These are phyloP conservation scores for Russula griseocarnosa DNA, from an alignment of 768 basidiomycete genomes.

Conservation along the genomic window DNA sequence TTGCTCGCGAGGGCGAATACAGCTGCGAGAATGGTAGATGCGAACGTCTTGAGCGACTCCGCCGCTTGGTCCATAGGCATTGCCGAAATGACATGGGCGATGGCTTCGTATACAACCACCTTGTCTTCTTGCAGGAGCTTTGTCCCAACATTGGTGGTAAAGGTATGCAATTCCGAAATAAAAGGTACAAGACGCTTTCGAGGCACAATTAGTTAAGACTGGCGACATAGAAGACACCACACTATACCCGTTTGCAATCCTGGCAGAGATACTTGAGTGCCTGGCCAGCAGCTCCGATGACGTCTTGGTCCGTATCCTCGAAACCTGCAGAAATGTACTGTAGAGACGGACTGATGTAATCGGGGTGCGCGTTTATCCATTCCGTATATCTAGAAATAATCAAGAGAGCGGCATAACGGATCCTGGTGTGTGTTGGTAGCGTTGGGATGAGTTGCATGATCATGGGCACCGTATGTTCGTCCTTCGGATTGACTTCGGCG, in stretches of 20 bases:
- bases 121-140: conserved; percentile 84
- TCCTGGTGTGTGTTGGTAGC: conserved; percentile 83
- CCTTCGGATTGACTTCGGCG: conserved; percentile 79
- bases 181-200: conserved; percentile 84
- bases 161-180: conserved; percentile 85
- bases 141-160: conserved; percentile 72
- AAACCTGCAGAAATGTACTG: conserved; percentile 93
- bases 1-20: conserved; percentile 64
- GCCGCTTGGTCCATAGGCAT: conserved; percentile 91
- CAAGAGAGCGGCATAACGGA: conserved; percentile 92
- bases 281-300: conserved; percentile 90
- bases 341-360: conserved; percentile 79
- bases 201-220: conserved; percentile 18
- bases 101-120: conserved; percentile 91
- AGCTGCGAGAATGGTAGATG: conserved; percentile 74
- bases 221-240: conserved; percentile 9
- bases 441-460: conserved; percentile 93
- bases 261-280: conserved; percentile 96
- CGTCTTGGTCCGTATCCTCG: conserved; percentile 72
- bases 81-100: conserved; percentile 89
- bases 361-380: conserved; percentile 89
- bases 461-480: conserved; percentile 85
- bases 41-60: conserved; percentile 80
- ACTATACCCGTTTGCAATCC: conserved; percentile 80
- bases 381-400: conserved; percentile 95